These are phyloP conservation scores for Cordia subcordata DNA, from an alignment of 257 asterid species.

Conservation along the genomic window DNA sequence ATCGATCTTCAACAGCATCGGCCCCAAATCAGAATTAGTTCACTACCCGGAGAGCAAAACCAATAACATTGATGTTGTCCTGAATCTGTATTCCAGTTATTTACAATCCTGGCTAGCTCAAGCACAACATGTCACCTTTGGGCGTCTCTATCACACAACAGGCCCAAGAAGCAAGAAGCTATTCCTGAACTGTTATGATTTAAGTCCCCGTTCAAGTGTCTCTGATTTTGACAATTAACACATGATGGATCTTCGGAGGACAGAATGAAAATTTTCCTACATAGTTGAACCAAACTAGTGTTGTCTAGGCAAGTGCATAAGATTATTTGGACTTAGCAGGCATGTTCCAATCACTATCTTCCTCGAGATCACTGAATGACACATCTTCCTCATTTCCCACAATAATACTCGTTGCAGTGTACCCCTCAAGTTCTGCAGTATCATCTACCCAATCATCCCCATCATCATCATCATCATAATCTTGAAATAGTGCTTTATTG, in stretches of 20 bases:
- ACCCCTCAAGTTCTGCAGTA: constrained; percentile 62
- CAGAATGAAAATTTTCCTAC: no score
- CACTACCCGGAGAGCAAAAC: no score
- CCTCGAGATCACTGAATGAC: constrained; percentile 97
- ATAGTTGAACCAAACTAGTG: neutral
- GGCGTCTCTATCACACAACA: no score
- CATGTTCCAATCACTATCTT: constrained; percentile 54
- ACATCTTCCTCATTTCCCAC: constrained; percentile 74
- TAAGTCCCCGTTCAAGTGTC: neutral
- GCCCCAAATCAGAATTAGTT: no score
- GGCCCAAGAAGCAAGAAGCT: no score
- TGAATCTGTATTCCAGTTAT: neutral
- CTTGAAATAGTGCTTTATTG: constrained; percentile 27
- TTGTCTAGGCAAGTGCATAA: neutral
- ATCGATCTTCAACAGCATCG: no score
- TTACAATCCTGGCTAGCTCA: constrained; percentile 4
- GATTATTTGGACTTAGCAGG: constrained; percentile 39
- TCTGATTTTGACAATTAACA: no score
- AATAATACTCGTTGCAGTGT: constrained; percentile 24
- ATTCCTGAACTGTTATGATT: neutral
- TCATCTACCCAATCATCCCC: constrained; percentile 90
- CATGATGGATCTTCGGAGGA: neutral
- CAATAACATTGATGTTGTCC: no score
- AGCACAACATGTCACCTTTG: neutral
- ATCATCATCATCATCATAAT: constrained; percentile 52